A percentile compares a stretch with the other conserved stretches of the same genome.
Evolutionary conservation across 2,329 filamentous ascomycete genomes (phyloP).

Genomic region (Geoglossum cookeanum): DNA sequence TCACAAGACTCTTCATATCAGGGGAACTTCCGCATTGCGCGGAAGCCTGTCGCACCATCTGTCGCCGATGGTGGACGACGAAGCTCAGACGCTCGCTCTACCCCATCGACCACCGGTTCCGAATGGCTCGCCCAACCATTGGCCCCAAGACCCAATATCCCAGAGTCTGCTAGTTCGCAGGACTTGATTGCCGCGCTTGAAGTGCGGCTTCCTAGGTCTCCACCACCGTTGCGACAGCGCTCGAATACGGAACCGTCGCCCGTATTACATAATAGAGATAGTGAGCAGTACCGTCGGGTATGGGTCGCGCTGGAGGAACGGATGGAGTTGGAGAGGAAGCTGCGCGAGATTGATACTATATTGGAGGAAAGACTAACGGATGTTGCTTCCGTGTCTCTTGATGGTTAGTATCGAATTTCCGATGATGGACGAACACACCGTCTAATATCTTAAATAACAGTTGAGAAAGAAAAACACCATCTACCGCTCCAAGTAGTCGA

Average conservation of each 20-base stretch:
- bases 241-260: background rate
- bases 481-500: background rate
- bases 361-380: background rate
- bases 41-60: slow-evolving; percentile 2
- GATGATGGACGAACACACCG: background rate
- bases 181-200: background rate
- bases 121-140: slow-evolving; percentile 4
- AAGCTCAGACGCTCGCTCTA: slow-evolving; percentile 3
- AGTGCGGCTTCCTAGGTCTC: background rate
- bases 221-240: background rate
- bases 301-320: background rate
- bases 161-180: background rate
- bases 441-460: background rate
- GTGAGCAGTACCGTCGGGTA: background rate
- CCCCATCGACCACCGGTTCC: background rate
- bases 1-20: background rate
- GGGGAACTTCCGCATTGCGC: slow-evolving; percentile 3
- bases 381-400: background rate
- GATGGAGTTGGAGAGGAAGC: background rate
- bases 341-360: background rate
- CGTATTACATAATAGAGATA: background rate
- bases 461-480: background rate
- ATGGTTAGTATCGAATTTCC: background rate
- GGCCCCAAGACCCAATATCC: slow-evolving; percentile 1
- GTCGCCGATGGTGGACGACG: background rate